Conservation (phyloP, 2,329 filamentous ascomycete genomes). For the Ascochyta koolunga region DNA sequence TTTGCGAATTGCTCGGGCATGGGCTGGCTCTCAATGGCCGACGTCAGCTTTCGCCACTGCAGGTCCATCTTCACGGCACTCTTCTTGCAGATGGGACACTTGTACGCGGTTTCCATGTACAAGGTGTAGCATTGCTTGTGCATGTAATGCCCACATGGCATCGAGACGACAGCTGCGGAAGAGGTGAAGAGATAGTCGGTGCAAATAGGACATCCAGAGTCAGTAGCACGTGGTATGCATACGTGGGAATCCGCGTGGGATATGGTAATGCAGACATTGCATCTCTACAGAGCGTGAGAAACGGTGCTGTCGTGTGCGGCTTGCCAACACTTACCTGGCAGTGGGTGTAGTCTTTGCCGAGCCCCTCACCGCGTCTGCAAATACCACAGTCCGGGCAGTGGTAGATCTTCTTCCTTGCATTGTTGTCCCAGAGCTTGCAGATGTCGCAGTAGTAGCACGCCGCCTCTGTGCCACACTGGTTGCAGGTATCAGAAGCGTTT, state of each 20-base stretch:
- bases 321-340: constrained; percentile 74
- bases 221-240: constrained; percentile 91
- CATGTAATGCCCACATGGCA: constrained; percentile 95
- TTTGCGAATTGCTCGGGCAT: constrained; percentile 86
- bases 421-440: constrained; percentile 97
- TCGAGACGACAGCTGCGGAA: constrained; percentile 84
- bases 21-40: constrained; percentile 84
- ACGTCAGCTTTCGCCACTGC: constrained; percentile 88
- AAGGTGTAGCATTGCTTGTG: constrained; percentile 88
- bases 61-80: constrained; percentile 98
- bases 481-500: constrained; percentile 77
- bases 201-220: constrained; percentile 96
- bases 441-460: constrained; percentile 92
- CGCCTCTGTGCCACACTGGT: constrained; percentile 74
- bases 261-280: constrained; percentile 92
- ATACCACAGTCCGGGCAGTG: constrained; percentile 97
- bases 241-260: constrained; percentile 83
- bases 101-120: constrained; percentile 89
- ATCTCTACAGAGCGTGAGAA: constrained; percentile 52
- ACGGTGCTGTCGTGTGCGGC: constrained; percentile 7
- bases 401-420: constrained; percentile 88
- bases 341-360: constrained; percentile 97
- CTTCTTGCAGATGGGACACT: constrained; percentile 95
- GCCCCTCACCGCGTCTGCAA: constrained; percentile 84
- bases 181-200: constrained; percentile 97